Percentiles rank a stretch among this genome's conserved stretches.
phyloP scores from a whole-genome alignment of 768 basidiomycete species.

The Imleria badia region DNA sequence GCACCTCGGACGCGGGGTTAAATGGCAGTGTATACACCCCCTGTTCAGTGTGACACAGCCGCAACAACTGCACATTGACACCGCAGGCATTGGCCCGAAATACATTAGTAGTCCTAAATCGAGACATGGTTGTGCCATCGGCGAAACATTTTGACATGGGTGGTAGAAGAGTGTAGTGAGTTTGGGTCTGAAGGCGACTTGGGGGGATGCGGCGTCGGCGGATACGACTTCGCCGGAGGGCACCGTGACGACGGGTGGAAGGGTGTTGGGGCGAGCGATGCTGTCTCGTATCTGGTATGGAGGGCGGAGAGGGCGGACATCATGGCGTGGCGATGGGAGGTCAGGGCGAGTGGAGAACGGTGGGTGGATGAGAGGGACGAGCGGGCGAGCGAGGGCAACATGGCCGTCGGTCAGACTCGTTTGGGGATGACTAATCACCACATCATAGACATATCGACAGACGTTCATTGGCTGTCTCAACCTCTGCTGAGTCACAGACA shows the following conservation, averaged over 20 bases:
- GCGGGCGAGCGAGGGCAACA: conserved; percentile 23
- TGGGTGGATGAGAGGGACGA: neutral
- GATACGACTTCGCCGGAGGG: conserved; percentile 48
- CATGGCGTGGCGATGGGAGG: conserved; percentile 53
- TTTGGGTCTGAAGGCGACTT: no score
- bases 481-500: no score
- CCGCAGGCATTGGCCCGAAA: no score
- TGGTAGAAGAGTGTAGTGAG: no score
- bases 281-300: conserved; percentile 14
- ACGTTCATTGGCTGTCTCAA: neutral
- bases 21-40: no score
- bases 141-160: no score
- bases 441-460: conserved; percentile 7
- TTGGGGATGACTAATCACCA: conserved; percentile 20
- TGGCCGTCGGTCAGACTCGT: no score
- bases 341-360: neutral
- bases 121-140: no score
- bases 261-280: conserved; percentile 8
- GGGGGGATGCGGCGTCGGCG: conserved; percentile 64
- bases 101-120: no score
- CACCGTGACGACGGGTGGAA: conserved; percentile 48
- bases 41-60: no score
- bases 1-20: no score
- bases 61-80: no score
- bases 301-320: conserved; percentile 57